Evolutionary conservation across 2,329 filamentous ascomycete species (phyloP).

Genomic region (Arthrocladium fulminans): DNA sequence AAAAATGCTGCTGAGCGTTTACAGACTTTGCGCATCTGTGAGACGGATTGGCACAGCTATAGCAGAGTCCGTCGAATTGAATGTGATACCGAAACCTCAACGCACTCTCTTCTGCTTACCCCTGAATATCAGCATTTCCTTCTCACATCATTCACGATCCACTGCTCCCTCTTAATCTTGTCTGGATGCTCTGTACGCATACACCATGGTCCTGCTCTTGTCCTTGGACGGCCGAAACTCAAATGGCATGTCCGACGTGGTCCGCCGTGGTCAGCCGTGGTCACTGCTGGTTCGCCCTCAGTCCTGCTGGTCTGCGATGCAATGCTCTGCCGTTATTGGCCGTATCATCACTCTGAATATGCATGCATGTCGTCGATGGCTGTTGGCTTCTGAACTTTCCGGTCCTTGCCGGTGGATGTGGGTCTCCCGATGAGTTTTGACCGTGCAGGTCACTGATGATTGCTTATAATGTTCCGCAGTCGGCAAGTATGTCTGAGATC

Average conservation of each 20-base stretch:
- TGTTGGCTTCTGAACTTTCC: conserved; percentile 1
- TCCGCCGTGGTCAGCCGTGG: not conserved
- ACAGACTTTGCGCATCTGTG: not conserved
- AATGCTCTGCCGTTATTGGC: not conserved
- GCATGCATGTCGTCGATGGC: not conserved
- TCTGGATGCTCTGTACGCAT: not conserved
- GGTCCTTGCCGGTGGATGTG: not conserved
- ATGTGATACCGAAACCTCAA: too few species aligned
- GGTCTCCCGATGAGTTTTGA: conserved; percentile 1
- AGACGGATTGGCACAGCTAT: not conserved
- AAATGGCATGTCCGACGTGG: too few species aligned
- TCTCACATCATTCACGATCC: not conserved
- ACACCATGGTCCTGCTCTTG: not conserved
- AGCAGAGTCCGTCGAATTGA: not conserved
- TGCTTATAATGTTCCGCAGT: not conserved
- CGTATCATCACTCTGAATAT: not conserved
- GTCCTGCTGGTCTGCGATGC: not conserved
- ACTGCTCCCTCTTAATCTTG: not conserved
- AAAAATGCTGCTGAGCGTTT: not conserved
- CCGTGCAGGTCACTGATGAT: not conserved
- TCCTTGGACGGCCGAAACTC: not conserved
- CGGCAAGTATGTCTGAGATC: not conserved
- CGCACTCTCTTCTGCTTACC: too few species aligned
- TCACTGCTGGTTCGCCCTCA: not conserved
- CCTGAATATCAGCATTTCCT: not conserved